phyloP scores from a whole-genome alignment of 495 filamentous ascomycete species.

The Daldinia grandis region DNA sequence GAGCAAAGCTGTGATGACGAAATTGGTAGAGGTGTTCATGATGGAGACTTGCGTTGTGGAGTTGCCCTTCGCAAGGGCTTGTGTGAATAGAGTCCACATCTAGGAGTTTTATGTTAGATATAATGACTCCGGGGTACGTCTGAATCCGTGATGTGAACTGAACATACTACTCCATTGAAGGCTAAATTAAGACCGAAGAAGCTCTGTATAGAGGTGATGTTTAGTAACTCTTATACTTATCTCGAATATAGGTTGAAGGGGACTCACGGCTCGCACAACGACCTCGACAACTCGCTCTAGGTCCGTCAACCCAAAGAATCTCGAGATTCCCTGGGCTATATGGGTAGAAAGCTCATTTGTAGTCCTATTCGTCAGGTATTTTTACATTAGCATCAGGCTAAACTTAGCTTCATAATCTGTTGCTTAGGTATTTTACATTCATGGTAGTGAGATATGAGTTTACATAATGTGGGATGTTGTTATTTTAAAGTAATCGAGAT shows the following conservation, averaged over 20 bases:
- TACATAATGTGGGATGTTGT: not conserved
- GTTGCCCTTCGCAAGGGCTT: slow-evolving; percentile 81
- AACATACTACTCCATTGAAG: slow-evolving; percentile 80
- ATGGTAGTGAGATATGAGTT: not conserved
- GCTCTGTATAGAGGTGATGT: slow-evolving; percentile 56
- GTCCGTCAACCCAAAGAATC: slow-evolving; percentile 64
- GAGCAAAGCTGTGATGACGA: slow-evolving; percentile 87
- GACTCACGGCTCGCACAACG: slow-evolving; percentile 72
- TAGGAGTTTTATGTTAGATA: slow-evolving; percentile 28
- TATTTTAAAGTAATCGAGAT: too few species aligned
- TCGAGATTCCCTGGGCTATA: slow-evolving; percentile 70
- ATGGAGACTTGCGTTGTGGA: slow-evolving; percentile 92
- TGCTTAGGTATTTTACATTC: not conserved
- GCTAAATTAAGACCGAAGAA: slow-evolving; percentile 89
- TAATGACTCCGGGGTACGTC: not conserved
- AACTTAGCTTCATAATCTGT: not conserved
- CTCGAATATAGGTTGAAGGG: not conserved
- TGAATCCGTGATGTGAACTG: not conserved
- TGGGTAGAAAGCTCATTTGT: slow-evolving; percentile 82
- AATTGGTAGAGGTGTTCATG: slow-evolving; percentile 93
- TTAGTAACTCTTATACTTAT: not conserved
- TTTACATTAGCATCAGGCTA: not conserved
- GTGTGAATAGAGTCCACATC: slow-evolving; percentile 91
- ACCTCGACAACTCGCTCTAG: slow-evolving; percentile 67
- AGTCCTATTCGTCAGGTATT: slow-evolving; percentile 61